These are phyloP conservation scores for Penicillium italicum DNA, from an alignment of 2,329 filamentous ascomycete genomes.

Conservation along the genomic window DNA sequence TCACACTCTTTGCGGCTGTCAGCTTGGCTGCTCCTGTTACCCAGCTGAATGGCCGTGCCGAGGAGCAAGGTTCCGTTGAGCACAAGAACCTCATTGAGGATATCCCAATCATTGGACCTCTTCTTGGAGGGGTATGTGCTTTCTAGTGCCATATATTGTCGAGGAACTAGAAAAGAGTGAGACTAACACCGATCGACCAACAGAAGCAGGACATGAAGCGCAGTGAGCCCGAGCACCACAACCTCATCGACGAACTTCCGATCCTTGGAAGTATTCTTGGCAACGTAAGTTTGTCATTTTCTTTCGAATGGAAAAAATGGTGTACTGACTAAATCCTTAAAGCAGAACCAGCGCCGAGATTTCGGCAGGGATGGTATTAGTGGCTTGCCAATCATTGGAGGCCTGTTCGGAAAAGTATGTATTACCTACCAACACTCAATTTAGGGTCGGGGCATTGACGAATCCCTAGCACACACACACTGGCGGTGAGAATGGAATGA, in stretches of 20 bases:
- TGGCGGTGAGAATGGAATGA: conserved; percentile 8
- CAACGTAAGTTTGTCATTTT: conserved; percentile 7
- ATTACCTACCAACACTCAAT: background rate
- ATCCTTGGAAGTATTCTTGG: background rate
- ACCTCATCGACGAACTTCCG: conserved; percentile 9
- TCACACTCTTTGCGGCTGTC: conserved; percentile 24
- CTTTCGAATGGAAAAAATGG: background rate
- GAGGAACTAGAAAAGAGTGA: rapidly evolving
- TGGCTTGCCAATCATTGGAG: conserved; percentile 3
- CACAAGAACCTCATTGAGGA: conserved; percentile 10
- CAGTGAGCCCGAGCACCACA: background rate
- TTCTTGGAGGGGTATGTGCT: conserved; percentile 11
- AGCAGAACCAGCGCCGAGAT: background rate
- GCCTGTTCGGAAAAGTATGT: conserved; percentile 4
- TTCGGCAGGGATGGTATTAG: background rate
- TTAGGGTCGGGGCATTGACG: background rate
- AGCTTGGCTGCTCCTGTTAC: conserved; percentile 21
- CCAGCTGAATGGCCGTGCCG: conserved; percentile 8
- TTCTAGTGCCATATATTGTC: background rate
- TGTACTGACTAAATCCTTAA: conserved; percentile 1
- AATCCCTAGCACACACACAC: background rate
- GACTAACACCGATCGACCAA: background rate
- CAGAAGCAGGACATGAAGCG: conserved; percentile 1
- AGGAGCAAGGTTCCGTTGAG: background rate
- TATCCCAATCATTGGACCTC: conserved; percentile 3